Evolutionary conservation across 352 stramenopile species (phyloP), one percentile per base, ranked within the genome.

Genomic region (Phytophthora agathidicida): DNA sequence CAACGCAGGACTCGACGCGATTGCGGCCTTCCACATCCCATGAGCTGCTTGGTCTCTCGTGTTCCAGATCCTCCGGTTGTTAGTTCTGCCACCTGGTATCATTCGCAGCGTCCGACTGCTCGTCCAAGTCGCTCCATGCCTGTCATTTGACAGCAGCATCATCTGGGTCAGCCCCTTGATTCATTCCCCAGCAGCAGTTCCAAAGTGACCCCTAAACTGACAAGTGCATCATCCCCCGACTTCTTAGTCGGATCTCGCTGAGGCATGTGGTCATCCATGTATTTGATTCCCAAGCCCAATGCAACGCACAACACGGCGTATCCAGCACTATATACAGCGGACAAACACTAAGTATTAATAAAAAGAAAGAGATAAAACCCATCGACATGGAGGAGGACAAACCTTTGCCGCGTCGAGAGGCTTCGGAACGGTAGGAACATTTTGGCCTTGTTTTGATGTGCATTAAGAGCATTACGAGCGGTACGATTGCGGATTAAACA

Each of bases 371-470:
- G 7, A 9, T 7, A 28, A 44, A 36, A 27, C 2, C 8, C 11
- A 36, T 38, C 22, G 35, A 60, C 26, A 31, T 13, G 11, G 23
- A 39, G 14, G 16, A 49, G n/a, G 26, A 55, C 49, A 35, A 5
- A 89, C 77, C 77, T 90, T 59, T 91, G 78, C 9, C 70, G 63
- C 13, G 69, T 75, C 38, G 78, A 77, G 46, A 90, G 55, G 63
- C 84, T 76, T 58, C 72, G 71, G 75, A 90, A 90, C 52, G 77
- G 73, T 60, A 90, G 58, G 63, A 88, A 80, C 74, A 83, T 80
- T 30, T 44, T 23, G 22, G 19, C 19, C n/a, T 23, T 7, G 14
- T 10, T 39, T 39, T 20, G n/a, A n/a, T n/a, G n/a, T n/a, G n/a
- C n/a, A n/a, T n/a, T n/a, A n/a, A n/a, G n/a, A n/a, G n/a, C n/a